Evolutionary conservation across 2,329 filamentous ascomycete species (phyloP).

Genomic region (Trichoderma aggressivum): DNA sequence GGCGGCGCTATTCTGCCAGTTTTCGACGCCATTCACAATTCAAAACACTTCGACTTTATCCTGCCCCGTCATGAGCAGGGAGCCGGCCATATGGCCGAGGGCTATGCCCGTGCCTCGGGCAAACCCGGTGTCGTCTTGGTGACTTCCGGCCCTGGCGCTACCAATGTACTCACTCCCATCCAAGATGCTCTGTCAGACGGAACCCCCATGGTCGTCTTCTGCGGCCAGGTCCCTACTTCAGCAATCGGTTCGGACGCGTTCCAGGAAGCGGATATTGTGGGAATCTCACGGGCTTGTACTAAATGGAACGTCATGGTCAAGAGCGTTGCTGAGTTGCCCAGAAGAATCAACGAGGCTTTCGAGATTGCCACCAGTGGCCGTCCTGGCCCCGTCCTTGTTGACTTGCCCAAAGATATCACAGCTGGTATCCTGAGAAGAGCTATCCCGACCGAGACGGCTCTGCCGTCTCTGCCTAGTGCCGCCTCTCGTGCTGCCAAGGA

Average conservation of each 20-base stretch:
- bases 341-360: constrained; percentile 95
- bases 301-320: constrained; percentile 99
- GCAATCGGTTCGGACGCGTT: constrained; percentile 95
- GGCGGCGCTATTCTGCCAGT: constrained; percentile 96
- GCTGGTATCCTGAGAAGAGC: constrained; percentile 77
- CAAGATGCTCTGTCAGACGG: constrained; percentile 94
- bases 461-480: constrained; percentile 80
- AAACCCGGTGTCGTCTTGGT: constrained; percentile 95
- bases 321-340: constrained; percentile 86
- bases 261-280: constrained; percentile 92
- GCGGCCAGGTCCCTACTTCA: constrained; percentile 83
- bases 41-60: constrained; percentile 93
- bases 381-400: constrained; percentile 90
- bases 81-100: constrained; percentile 97
- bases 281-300: constrained; percentile 90
- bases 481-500: constrained; percentile 79
- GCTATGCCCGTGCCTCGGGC: constrained; percentile 92
- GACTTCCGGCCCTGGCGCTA: constrained; percentile 93
- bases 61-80: constrained; percentile 90
- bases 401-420: constrained; percentile 94
- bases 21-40: constrained; percentile 99
- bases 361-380: constrained; percentile 94
- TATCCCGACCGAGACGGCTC: constrained; percentile 71
- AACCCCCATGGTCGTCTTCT: constrained; percentile 93
- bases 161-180: constrained; percentile 94